Percentiles rank a stretch among this genome's conserved stretches.
Evolutionary conservation across 371 early-diverging fungal species (phyloP).

Genomic region (Batrachochytrium dendrobatidis): DNA sequence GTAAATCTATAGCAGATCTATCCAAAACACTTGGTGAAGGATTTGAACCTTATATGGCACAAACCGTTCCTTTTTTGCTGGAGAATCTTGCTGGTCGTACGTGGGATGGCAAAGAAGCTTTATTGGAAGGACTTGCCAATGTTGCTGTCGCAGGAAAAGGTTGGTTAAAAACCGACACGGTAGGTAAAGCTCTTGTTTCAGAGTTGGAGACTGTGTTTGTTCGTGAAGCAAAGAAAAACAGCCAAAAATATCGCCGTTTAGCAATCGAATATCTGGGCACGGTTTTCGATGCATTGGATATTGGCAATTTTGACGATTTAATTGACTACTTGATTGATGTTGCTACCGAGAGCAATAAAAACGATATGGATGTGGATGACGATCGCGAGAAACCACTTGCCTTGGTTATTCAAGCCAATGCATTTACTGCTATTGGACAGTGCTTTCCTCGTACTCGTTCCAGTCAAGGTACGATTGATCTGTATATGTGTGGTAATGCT

Average conservation of each 20-base stretch:
- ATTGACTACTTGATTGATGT: constrained; percentile 51
- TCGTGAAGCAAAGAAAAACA: constrained; percentile 66
- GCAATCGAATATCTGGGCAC: constrained; percentile 58
- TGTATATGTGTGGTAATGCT: constrained; percentile 11
- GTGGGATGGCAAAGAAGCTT: constrained; percentile 84
- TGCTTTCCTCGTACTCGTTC: constrained; percentile 30
- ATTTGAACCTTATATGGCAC: constrained; percentile 36
- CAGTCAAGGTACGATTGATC: too few relatives aligned
- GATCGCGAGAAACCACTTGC: constrained; percentile 24
- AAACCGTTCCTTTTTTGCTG: constrained; percentile 54
- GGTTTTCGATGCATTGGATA: constrained; percentile 49
- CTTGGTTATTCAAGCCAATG: constrained; percentile 60
- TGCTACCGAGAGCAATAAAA: constrained; percentile 58
- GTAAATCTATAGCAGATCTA: constrained; percentile 58
- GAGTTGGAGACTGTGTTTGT: constrained; percentile 39
- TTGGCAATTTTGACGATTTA: constrained; percentile 50
- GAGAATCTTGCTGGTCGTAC: constrained; percentile 64
- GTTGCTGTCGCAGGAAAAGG: constrained; percentile 50
- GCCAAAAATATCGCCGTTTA: constrained; percentile 57
- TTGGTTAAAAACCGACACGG: constrained; percentile 26
- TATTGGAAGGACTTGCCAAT: constrained; percentile 63
- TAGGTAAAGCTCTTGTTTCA: background rate
- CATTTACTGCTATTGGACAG: constrained; percentile 57
- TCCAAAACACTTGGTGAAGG: constrained; percentile 31
- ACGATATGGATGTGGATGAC: constrained; percentile 45